phyloP scores from a whole-genome alignment of 2,329 filamentous ascomycete species.

The Penicillium fuscoglaucum region DNA sequence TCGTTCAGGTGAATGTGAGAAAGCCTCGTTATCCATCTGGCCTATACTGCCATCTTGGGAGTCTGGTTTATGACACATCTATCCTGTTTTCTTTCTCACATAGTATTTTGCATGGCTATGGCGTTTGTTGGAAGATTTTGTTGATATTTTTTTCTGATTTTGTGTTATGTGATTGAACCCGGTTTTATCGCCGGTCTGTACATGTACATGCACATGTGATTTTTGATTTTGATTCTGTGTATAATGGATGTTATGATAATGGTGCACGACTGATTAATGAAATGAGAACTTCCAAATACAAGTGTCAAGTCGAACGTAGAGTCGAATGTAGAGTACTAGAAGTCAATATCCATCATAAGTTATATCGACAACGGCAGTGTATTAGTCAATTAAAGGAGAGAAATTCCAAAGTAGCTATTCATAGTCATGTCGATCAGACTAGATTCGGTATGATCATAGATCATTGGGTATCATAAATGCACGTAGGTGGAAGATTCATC shows the following conservation, averaged over 20 bases:
- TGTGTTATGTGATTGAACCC: neutral
- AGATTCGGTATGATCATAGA: slow-evolving; percentile 1
- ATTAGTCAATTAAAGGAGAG: neutral
- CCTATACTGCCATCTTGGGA: neutral
- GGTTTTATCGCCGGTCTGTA: neutral
- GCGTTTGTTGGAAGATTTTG: neutral
- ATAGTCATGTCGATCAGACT: neutral
- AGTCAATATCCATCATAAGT: neutral
- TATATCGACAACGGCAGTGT: neutral
- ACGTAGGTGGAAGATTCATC: neutral
- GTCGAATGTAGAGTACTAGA: neutral
- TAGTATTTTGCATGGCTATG: slow-evolving; percentile 3
- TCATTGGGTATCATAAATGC: slow-evolving; percentile 18
- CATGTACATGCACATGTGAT: neutral
- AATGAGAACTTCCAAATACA: neutral
- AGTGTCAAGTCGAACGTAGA: neutral
- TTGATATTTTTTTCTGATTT: neutral
- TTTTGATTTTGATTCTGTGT: slow-evolving; percentile 5
- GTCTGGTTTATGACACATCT: slow-evolving; percentile 1
- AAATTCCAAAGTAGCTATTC: neutral
- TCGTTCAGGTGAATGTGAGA: slow-evolving; percentile 1
- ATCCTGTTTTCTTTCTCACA: neutral
- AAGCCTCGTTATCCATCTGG: neutral
- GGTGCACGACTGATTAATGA: slow-evolving; percentile 14
- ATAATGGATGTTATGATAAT: slow-evolving; percentile 14